A percentile compares a stretch with the other conserved stretches of the same genome.
Conservation (phyloP, 805 yeast genomes). For the Pichia gijzeniarum region DNA sequence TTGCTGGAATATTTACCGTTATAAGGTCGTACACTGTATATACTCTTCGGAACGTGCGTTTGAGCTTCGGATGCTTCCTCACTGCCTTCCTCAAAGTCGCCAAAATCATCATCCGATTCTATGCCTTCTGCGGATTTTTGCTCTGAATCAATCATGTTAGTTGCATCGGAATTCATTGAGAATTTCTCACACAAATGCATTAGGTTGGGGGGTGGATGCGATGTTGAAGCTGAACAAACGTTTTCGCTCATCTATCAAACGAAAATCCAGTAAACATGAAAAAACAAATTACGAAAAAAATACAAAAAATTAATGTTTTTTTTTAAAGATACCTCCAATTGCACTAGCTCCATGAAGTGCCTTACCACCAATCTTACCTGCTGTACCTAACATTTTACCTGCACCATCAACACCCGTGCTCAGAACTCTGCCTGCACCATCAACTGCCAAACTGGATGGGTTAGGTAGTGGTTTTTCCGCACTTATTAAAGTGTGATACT, state of each 20-base stretch:
- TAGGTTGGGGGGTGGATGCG: too few relatives aligned
- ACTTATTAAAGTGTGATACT: conserved; percentile 41
- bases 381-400: conserved; percentile 34
- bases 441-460: conserved; percentile 34
- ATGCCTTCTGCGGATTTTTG: not conserved
- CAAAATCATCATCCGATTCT: conserved; percentile 19
- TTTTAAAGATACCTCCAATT: conserved; percentile 24
- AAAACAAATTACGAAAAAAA: not conserved
- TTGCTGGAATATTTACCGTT: conserved; percentile 9
- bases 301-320: conserved; percentile 16
- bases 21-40: not conserved
- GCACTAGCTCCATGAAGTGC: conserved; percentile 40
- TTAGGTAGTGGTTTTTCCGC: conserved; percentile 38
- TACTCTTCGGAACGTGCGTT: too few relatives aligned
- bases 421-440: conserved; percentile 41
- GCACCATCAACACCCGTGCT: conserved; percentile 38
- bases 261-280: not conserved
- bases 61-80: conserved; percentile 10
- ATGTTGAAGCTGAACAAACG: too few relatives aligned
- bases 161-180: too few relatives aligned
- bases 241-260: too few relatives aligned
- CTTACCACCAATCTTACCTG: conserved; percentile 52
- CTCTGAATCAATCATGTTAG: too few relatives aligned
- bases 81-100: conserved; percentile 21
- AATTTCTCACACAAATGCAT: too few relatives aligned